A percentile compares a stretch with the other conserved stretches of the same genome.
phyloP scores from a whole-genome alignment of 768 basidiomycete genomes.

The Pleurotus eryngii region DNA sequence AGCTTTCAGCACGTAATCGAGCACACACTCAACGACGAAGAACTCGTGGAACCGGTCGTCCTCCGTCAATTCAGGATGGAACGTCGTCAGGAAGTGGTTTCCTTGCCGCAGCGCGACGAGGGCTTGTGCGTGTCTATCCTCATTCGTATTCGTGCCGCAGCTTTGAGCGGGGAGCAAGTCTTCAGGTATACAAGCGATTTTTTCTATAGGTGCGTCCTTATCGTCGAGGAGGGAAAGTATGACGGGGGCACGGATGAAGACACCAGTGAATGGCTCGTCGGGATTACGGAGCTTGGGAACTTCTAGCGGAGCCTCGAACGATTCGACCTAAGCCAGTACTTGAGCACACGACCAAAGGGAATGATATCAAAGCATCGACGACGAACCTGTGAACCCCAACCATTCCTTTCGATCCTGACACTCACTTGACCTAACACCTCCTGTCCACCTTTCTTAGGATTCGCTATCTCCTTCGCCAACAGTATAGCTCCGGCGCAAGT shows the following conservation, averaged over 20 bases:
- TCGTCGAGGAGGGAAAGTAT: slow-evolving; percentile 20
- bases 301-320: slow-evolving; percentile 77
- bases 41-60: slow-evolving; percentile 91
- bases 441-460: slow-evolving; percentile 84
- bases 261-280: slow-evolving; percentile 63
- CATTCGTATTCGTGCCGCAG: slow-evolving; percentile 35
- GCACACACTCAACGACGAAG: slow-evolving; percentile 76
- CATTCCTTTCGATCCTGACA: slow-evolving; percentile 80
- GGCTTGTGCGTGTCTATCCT: slow-evolving; percentile 52
- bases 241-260: slow-evolving; percentile 95
- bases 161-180: slow-evolving; percentile 37
- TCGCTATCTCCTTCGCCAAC: slow-evolving; percentile 66
- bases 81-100: slow-evolving; percentile 79
- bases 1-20: slow-evolving; percentile 19
- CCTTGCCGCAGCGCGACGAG: slow-evolving; percentile 89
- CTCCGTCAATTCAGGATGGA: slow-evolving; percentile 90
- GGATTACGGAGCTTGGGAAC: slow-evolving; percentile 63
- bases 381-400: slow-evolving; percentile 89
- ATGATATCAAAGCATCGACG: not conserved
- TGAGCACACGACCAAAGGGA: not conserved
- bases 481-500: slow-evolving; percentile 96
- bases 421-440: slow-evolving; percentile 80
- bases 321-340: slow-evolving; percentile 61
- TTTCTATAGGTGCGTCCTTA: slow-evolving; percentile 55
- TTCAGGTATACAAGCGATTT: slow-evolving; percentile 67